phyloP scores from a whole-genome alignment of 2,329 filamentous ascomycete species.

The Hymenoscyphus infarciens region DNA sequence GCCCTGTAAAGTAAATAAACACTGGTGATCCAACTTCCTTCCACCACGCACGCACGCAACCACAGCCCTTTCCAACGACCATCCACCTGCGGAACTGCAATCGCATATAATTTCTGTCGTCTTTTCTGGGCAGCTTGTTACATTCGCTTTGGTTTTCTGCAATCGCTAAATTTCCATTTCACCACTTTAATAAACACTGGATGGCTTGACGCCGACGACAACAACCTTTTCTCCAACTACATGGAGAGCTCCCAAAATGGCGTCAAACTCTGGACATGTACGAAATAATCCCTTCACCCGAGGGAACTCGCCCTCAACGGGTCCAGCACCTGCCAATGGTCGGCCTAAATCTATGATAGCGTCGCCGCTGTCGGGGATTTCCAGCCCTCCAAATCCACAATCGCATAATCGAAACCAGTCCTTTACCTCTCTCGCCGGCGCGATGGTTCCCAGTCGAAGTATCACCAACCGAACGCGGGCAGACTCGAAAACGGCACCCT shows the following conservation, averaged over 20 bases:
- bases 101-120: background rate
- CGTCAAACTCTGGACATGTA: conserved; percentile 63
- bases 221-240: background rate
- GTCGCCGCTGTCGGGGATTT: conserved; percentile 34
- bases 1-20: too few relatives aligned
- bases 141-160: background rate
- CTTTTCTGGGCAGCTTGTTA: background rate
- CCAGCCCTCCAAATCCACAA: conserved; percentile 35
- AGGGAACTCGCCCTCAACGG: conserved; percentile 53
- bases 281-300: conserved; percentile 78
- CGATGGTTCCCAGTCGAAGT: conserved; percentile 30
- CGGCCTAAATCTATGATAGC: conserved; percentile 72
- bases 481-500: conserved; percentile 63
- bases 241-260: conserved; percentile 37
- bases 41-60: background rate
- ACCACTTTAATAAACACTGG: background rate
- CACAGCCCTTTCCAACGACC: background rate
- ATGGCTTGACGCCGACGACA: background rate
- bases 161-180: background rate
- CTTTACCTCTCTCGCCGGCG: conserved; percentile 48
- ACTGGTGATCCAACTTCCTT: background rate
- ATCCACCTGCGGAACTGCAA: background rate
- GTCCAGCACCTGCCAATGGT: conserved; percentile 37
- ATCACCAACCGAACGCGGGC: conserved; percentile 43
- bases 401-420: conserved; percentile 67